Evolutionary conservation across 495 filamentous ascomycete species (phyloP).

Genomic region (Aspergillus biplanus): DNA sequence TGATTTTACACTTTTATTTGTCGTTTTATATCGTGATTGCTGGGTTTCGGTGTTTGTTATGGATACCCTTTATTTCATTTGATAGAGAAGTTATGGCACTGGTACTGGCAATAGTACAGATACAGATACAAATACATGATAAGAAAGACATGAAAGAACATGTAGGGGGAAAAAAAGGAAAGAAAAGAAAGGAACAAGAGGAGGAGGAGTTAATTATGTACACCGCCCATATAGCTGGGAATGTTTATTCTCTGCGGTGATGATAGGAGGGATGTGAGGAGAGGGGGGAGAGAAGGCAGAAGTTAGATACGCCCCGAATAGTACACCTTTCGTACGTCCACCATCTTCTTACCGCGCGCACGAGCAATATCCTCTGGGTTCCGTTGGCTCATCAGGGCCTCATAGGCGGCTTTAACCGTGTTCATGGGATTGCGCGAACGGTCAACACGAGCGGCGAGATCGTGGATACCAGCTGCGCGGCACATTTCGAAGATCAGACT

Average conservation of each 20-base stretch:
- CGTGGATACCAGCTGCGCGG: constrained; percentile 77
- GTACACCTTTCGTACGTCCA: constrained; percentile 96
- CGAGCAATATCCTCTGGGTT: constrained; percentile 87
- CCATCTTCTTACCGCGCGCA: constrained; percentile 87
- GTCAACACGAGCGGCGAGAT: constrained; percentile 78
- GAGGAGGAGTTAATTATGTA: constrained; percentile 40
- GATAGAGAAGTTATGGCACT: background rate
- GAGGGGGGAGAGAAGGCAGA: background rate
- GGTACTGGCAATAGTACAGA: background rate
- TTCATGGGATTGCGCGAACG: constrained; percentile 94
- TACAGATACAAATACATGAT: constrained; percentile 19
- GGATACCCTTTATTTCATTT: constrained; percentile 22
- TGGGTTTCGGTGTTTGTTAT: constrained; percentile 7
- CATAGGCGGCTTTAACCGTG: constrained; percentile 83
- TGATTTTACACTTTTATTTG: background rate
- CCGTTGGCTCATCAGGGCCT: constrained; percentile 80
- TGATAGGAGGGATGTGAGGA: constrained; percentile 26
- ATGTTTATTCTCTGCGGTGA: constrained; percentile 8
- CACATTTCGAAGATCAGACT: constrained; percentile 92
- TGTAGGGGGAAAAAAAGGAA: constrained; percentile 24
- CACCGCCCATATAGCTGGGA: constrained; percentile 27
- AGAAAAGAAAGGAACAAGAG: constrained; percentile 21
- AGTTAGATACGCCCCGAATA: constrained; percentile 73
- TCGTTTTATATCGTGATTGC: background rate
- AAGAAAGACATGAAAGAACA: constrained; percentile 32